Percentiles rank a stretch among this genome's conserved stretches.
Evolutionary conservation across 305 asterid genomes (phyloP).

Genomic region (Caryopteris hybrid): DNA sequence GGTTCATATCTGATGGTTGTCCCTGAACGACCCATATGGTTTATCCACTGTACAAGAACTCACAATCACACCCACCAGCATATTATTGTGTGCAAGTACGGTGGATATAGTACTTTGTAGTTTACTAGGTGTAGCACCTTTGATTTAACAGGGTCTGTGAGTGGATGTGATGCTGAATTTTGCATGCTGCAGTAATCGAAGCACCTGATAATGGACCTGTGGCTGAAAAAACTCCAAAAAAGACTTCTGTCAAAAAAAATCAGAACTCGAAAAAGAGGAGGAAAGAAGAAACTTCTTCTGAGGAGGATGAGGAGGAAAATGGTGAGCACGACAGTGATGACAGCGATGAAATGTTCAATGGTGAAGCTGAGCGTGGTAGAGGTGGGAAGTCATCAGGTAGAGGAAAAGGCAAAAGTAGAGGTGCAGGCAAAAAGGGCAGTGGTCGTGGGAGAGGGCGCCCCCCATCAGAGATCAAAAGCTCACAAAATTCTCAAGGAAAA

Average conservation of each 20-base stretch:
- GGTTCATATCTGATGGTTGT: neutral
- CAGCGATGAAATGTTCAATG: constrained; percentile 51
- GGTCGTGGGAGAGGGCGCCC: constrained; percentile 79
- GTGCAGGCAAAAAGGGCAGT: constrained; percentile 34
- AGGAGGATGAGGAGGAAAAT: constrained; percentile 59
- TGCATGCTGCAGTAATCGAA: constrained; percentile 40
- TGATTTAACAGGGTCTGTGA: neutral
- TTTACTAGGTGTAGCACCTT: neutral
- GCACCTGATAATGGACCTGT: constrained; percentile 31
- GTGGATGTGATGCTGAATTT: constrained; percentile 14
- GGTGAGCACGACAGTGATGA: constrained; percentile 44
- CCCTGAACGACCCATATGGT: no score
- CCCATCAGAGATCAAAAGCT: constrained; percentile 33
- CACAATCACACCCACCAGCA: neutral
- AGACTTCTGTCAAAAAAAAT: constrained; percentile 34
- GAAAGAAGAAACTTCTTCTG: constrained; percentile 50
- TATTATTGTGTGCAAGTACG: neutral
- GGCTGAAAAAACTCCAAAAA: constrained; percentile 38
- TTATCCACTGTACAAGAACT: neutral
- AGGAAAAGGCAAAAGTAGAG: constrained; percentile 55
- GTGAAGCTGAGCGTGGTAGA: constrained; percentile 26
- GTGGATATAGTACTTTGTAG: neutral
- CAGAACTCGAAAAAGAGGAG: constrained; percentile 66
- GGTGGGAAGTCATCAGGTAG: constrained; percentile 36
- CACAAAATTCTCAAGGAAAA: constrained; percentile 31